Conservation (phyloP, 1,139 yeast species). For the Diutina ranongensis region DNA sequence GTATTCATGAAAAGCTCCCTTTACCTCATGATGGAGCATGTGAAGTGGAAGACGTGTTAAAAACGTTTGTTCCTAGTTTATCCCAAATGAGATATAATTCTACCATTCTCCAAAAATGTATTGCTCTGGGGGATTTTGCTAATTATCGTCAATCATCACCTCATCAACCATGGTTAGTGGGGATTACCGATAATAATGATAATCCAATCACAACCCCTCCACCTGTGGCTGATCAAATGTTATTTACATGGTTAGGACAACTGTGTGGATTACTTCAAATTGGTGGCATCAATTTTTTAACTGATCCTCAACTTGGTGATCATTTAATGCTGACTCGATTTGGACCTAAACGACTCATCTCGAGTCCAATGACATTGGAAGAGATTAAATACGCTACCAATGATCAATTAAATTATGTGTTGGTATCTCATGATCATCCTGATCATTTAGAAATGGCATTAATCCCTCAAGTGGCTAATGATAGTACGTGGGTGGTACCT, state of each 20-base stretch:
- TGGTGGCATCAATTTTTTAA: conserved; percentile 60
- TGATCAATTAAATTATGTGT: conserved; percentile 47
- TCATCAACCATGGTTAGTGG: conserved; percentile 8
- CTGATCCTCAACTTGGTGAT: conserved; percentile 77
- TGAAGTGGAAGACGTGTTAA: conserved; percentile 42
- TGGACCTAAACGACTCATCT: conserved; percentile 76
- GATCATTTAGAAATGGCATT: conserved; percentile 74
- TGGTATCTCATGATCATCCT: conserved; percentile 92
- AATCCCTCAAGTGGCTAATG: conserved; percentile 45
- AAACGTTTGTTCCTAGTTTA: conserved; percentile 46
- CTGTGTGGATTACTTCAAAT: conserved; percentile 71
- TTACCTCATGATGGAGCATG: conserved; percentile 16
- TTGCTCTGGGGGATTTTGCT: conserved; percentile 14
- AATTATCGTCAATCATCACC: neutral
- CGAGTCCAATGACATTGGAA: conserved; percentile 53
- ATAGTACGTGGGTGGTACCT: conserved; percentile 77
- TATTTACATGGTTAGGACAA: conserved; percentile 90
- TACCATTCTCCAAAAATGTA: conserved; percentile 19
- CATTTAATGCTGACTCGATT: conserved; percentile 48
- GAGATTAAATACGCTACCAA: conserved; percentile 46
- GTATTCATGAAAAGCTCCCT: conserved; percentile 21
- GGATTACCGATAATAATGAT: neutral
- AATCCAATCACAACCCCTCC: neutral
- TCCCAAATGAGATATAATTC: conserved; percentile 25
- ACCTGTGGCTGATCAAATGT: conserved; percentile 27